Evolutionary conservation across 257 asterid species (phyloP), one percentile per base, ranked within the genome.

Genomic region (Salvia miltiorrhiza): DNA sequence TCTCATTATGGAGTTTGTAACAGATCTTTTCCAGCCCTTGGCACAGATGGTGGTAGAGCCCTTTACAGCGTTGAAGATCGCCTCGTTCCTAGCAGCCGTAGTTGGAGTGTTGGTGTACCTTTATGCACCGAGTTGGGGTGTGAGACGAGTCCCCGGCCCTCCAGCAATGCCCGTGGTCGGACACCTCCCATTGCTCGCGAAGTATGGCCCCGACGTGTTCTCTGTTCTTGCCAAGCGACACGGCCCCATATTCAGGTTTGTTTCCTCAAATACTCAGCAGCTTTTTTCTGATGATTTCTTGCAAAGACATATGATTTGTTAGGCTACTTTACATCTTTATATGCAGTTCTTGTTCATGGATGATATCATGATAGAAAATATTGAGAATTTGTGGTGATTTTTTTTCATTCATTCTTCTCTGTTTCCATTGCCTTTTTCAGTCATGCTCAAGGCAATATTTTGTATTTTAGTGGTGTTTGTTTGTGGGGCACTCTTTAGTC

Each of bases 181-280:
- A 37, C 99, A 94, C 65, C 96, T 94, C 17, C 99, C 87, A 28
- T 76, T 94, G 90, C 94, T 94, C 65, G 93, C 95, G 60, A 89
- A 83, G 33, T 69, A 87, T 82, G 99, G 99, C 64, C 99, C 97
- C 53, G 89, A 83, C 52, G 80, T 94, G 10, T 94, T 91, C 90
- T 74, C 95, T 71, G 69, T 86, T 62, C 96, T 91, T 67, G 95
- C 97, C 53, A 81, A 89, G 52, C 80, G 65, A 14, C 84, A 89
- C 16, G 99, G 99, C 57, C 97, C 99, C 53, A 74, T 94, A 24
- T 94, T 75, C 96, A 89, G 99, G 99, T 94, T 60, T 47, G 72
- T 62, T 9, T 61, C 69, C 53, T 64, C 7, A 4, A 20, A 54
- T 37, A 44, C n/a, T 57, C 19, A 41, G 17, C 71, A 41, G 17